Evolutionary conservation across 2,329 filamentous ascomycete species (phyloP).

Genomic region (Claviceps paspali): DNA sequence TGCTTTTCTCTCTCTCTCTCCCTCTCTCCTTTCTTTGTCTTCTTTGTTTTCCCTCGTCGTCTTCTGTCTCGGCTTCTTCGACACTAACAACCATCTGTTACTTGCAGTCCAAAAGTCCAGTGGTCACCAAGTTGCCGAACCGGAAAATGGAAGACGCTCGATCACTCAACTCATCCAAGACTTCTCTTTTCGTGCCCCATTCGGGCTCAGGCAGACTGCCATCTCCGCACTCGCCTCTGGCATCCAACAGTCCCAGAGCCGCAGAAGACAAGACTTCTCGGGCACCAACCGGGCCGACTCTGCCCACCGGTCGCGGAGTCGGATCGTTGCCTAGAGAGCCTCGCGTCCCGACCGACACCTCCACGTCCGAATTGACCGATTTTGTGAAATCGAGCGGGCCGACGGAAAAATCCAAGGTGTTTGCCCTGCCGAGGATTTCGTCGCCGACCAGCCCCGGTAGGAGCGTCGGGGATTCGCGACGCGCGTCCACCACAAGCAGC

Average conservation of each 20-base stretch:
- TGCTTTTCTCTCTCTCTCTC: too few relatives aligned
- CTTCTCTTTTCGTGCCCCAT: conserved; percentile 29
- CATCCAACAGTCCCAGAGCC: conserved; percentile 2
- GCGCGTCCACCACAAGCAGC: conserved; percentile 22
- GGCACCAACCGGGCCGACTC: conserved; percentile 10
- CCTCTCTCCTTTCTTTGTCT: background rate
- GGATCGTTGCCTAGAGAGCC: conserved; percentile 49
- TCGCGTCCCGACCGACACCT: conserved; percentile 54
- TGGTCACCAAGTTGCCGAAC: conserved; percentile 21
- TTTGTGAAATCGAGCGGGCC: conserved; percentile 82
- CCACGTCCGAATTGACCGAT: conserved; percentile 69
- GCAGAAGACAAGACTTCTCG: conserved; percentile 10
- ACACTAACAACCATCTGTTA: conserved; percentile 2
- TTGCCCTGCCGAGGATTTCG: conserved; percentile 20
- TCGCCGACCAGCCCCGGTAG: conserved; percentile 15
- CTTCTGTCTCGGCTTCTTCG: background rate
- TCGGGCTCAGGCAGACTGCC: conserved; percentile 15
- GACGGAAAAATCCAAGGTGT: conserved; percentile 24
- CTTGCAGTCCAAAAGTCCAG: conserved; percentile 25
- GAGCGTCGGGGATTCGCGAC: conserved; percentile 24
- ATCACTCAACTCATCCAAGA: conserved; percentile 27
- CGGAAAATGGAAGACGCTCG: conserved; percentile 33
- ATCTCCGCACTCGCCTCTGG: conserved; percentile 5
- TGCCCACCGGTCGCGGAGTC: conserved; percentile 11
- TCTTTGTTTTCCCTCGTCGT: background rate